Percentiles rank a stretch among this genome's conserved stretches.
These are phyloP conservation scores for Entomortierella chlamydospora DNA, from an alignment of 192 early-diverging fungal species.

Conservation along the genomic window DNA sequence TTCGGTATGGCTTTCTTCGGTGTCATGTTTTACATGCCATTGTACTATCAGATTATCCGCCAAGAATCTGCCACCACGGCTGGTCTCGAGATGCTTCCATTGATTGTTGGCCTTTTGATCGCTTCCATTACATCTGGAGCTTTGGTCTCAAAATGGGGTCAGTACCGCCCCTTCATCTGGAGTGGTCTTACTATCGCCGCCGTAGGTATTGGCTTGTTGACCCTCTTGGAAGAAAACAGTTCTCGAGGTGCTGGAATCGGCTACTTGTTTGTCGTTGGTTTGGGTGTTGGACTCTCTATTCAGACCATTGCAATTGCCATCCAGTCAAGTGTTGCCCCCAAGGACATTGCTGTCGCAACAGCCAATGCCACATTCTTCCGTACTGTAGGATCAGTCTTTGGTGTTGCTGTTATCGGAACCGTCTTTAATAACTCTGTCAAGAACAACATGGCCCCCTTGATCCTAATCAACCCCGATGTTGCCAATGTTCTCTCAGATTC, in stretches of 20 bases:
- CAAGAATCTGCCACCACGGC: conserved; percentile 66
- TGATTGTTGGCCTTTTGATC: conserved; percentile 74
- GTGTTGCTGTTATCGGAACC: conserved; percentile 52
- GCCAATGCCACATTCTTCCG: conserved; percentile 73
- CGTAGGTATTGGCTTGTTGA: conserved; percentile 68
- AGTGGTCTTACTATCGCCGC: conserved; percentile 68
- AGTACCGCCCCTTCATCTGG: conserved; percentile 74
- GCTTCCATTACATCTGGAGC: conserved; percentile 71
- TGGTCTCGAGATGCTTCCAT: conserved; percentile 80
- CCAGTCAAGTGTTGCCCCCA: conserved; percentile 69
- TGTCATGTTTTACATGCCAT: conserved; percentile 72
- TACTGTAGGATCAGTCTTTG: conserved; percentile 41
- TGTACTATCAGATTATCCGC: conserved; percentile 77
- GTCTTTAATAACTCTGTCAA: conserved; percentile 54
- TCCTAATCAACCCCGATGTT: conserved; percentile 6
- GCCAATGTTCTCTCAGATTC: conserved; percentile 3
- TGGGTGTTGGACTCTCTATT: conserved; percentile 79
- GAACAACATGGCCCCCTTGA: conserved; percentile 31
- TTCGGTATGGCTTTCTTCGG: conserved; percentile 59
- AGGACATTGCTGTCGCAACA: conserved; percentile 75
- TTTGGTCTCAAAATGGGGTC: conserved; percentile 61
- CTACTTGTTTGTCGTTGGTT: conserved; percentile 73
- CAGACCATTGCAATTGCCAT: conserved; percentile 72
- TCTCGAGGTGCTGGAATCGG: conserved; percentile 63
- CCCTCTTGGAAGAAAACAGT: conserved; percentile 59